These are phyloP conservation scores for Lithospermum erythrorhizon DNA, from an alignment of 257 asterid species.

Conservation along the genomic window DNA sequence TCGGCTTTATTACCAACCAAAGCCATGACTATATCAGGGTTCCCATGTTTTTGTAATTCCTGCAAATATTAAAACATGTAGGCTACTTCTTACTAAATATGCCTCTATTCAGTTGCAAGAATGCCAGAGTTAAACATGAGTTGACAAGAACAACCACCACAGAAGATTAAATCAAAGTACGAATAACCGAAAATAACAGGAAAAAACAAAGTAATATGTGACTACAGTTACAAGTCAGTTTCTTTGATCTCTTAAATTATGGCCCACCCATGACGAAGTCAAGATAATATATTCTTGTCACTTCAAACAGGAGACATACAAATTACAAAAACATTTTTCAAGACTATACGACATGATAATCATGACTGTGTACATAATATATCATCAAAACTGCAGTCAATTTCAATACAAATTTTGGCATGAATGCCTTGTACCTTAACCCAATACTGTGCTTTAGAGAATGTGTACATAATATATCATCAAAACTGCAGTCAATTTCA, in stretches of 20 bases:
- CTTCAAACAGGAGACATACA: not conserved
- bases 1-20: constrained; percentile 97
- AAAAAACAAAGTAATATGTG: not conserved
- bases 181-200: not conserved
- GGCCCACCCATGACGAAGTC: not conserved
- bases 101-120: too few relatives aligned
- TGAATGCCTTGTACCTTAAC: constrained; percentile 2
- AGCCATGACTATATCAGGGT: constrained; percentile 93
- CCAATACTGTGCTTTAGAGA: constrained; percentile 17
- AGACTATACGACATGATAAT: not conserved
- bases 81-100: not conserved
- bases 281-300: not conserved
- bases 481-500: constrained; percentile 53
- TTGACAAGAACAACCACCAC: not conserved
- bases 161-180: not conserved
- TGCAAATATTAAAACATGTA: constrained; percentile 7
- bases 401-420: constrained; percentile 89
- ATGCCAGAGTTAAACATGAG: constrained; percentile 1
- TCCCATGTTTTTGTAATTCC: constrained; percentile 97
- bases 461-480: constrained; percentile 25
- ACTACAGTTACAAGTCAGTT: not conserved
- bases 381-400: constrained; percentile 29
- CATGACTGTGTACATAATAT: not conserved
- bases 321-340: not conserved
- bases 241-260: not conserved